These are phyloP conservation scores for Chalaropsis thielavioides DNA, from an alignment of 2,329 filamentous ascomycete genomes.

Conservation along the genomic window DNA sequence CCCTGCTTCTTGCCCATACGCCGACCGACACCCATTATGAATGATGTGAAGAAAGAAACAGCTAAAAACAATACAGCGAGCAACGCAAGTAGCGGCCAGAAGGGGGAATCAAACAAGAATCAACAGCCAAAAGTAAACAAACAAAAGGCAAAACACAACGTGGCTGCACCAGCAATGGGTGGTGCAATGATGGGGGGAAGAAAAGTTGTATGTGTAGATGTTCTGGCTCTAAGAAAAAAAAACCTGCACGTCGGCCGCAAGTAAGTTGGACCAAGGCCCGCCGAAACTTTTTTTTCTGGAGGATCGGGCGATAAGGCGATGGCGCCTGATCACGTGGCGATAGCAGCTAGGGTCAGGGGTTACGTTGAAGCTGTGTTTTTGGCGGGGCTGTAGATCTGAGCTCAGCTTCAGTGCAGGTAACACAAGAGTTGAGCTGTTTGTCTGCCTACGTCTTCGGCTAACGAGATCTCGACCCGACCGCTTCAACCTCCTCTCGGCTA, in stretches of 20 bases:
- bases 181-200: background rate
- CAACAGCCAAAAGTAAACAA: conserved; percentile 1
- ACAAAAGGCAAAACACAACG: background rate
- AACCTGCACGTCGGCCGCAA: background rate
- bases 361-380: background rate
- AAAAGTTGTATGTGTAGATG: background rate
- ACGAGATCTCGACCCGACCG: too few relatives aligned
- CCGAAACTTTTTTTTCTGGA: conserved; percentile 27
- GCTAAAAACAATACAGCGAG: background rate
- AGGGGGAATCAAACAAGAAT: background rate
- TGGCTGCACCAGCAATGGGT: background rate
- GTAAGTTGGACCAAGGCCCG: conserved; percentile 22
- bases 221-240: conserved; percentile 6
- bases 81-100: background rate
- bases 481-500: background rate
- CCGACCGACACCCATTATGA: conserved; percentile 71
- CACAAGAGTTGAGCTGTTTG: background rate
- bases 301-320: conserved; percentile 14
- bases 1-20: conserved; percentile 96
- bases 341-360: background rate
- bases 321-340: conserved; percentile 9
- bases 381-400: background rate
- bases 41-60: conserved; percentile 13
- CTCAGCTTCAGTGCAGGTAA: background rate
- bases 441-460: too few relatives aligned